A percentile compares a stretch with the other conserved stretches of the same genome.
phyloP scores from a whole-genome alignment of 2,329 filamentous ascomycete species.

The Nigrograna mackinnonii region DNA sequence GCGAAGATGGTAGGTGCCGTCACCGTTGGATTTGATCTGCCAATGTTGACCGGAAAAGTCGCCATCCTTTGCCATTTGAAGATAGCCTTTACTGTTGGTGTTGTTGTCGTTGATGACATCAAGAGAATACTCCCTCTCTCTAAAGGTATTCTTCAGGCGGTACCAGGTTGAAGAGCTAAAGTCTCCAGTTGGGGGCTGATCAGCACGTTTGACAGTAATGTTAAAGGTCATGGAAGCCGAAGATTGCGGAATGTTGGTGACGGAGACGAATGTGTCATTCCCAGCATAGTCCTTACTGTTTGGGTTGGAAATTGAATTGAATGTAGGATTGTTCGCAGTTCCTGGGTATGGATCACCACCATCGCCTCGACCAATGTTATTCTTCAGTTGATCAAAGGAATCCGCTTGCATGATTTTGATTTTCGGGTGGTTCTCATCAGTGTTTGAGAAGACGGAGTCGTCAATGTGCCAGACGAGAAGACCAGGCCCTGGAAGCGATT shows the following conservation, averaged over 20 bases:
- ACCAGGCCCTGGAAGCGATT: slow-evolving; percentile 19
- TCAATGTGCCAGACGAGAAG: slow-evolving; percentile 29
- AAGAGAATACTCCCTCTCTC: slow-evolving; percentile 14
- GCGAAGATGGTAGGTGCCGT: slow-evolving; percentile 19
- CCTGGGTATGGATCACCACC: slow-evolving; percentile 23
- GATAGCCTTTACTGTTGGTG: slow-evolving; percentile 11
- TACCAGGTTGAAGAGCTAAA: slow-evolving; percentile 24
- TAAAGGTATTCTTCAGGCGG: slow-evolving; percentile 22
- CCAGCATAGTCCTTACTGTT: slow-evolving; percentile 22
- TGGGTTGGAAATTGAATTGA: slow-evolving; percentile 16
- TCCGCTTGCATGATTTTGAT: slow-evolving; percentile 26
- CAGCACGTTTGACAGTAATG: slow-evolving; percentile 18
- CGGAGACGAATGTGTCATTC: slow-evolving; percentile 18
- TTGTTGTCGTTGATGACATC: slow-evolving; percentile 26
- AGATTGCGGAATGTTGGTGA: slow-evolving; percentile 17
- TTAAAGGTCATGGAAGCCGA: slow-evolving; percentile 21
- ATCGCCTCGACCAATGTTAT: slow-evolving; percentile 15
- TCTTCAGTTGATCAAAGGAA: slow-evolving; percentile 19
- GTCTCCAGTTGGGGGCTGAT: slow-evolving; percentile 3
- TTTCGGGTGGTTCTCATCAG: slow-evolving; percentile 21
- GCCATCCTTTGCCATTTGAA: slow-evolving; percentile 18
- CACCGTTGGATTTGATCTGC: slow-evolving; percentile 21
- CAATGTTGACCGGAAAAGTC: slow-evolving; percentile 26
- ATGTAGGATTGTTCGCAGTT: slow-evolving; percentile 12
- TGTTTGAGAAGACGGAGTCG: slow-evolving; percentile 12